Evolutionary conservation across 2,329 filamentous ascomycete species (phyloP), one percentile per base, ranked within the genome.

Genomic region (Dendrostoma leiphaemia): DNA sequence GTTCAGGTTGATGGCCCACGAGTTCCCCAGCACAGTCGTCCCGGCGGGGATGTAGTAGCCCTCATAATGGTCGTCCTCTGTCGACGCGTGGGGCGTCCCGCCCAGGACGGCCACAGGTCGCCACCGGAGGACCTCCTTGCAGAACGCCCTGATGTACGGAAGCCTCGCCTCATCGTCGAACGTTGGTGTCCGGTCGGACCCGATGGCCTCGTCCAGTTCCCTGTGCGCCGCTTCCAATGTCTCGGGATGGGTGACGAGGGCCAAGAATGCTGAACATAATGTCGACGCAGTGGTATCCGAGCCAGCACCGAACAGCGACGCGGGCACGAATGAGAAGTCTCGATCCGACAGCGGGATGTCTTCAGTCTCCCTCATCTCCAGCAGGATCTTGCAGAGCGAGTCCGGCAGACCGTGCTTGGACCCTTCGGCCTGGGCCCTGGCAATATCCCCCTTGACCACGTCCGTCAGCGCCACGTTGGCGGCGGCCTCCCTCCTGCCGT

Each of bases 211-310:
- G 53, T 76, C 72, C 19, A 76, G 64, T 51, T 75, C 71, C 13
- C 67, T 65, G 29, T 79, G 74, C 0, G 75, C 76, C 29, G 71
- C 70, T 3, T 56, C 51, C 10, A 78, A 69, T 0, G 70, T 68
- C 6, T 74, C 68, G 0, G 76, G 76, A 57, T 76, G 75, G 0
- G 75, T 70, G 26, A 75, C 65, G 38, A 78, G 70, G 0, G 77
- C 77, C 4, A 77, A 67, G 9, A 78, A 69, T 19, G 77, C 77
- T 15, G 70, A 72, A 55, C 74, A 75, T 19, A 80, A 66, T 0
- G 74, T 77, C 13, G 71, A 74, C 0, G 75, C 72, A 0, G 76
- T 79, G 0, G 78, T 81, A 57, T 81, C 78, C 4, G 70, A 78
- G 26, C 78, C 73, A 10, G 76, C 78, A 26, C 77, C 77, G 54